Evolutionary conservation across 768 basidiomycete genomes (phyloP).

Genomic region (Suillus placidus): DNA sequence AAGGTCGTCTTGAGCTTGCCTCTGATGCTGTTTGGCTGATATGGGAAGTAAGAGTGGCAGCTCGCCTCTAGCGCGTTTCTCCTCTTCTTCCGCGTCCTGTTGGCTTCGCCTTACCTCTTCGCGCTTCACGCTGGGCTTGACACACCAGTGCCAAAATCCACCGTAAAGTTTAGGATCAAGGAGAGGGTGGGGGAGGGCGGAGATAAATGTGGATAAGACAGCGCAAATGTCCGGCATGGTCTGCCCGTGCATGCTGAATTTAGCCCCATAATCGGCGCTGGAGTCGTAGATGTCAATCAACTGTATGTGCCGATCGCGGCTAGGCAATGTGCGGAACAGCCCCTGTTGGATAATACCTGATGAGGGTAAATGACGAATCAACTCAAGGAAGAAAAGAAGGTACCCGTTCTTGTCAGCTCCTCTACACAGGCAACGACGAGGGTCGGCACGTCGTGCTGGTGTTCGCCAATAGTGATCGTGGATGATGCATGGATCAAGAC

Average conservation of each 20-base stretch:
- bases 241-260: conserved; percentile 37
- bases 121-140: conserved; percentile 43
- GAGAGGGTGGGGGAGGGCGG: conserved; percentile 48
- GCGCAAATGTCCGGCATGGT: conserved; percentile 47
- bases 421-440: conserved; percentile 47
- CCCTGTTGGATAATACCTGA: conserved; percentile 47
- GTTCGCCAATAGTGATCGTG: conserved; percentile 38
- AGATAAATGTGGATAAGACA: conserved; percentile 49
- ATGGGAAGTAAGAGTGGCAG: conserved; percentile 21
- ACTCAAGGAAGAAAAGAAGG: conserved; percentile 7
- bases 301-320: conserved; percentile 40
- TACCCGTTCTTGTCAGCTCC: conserved; percentile 49
- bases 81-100: conserved; percentile 38
- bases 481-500: conserved; percentile 36
- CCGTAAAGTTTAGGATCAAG: conserved; percentile 44
- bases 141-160: conserved; percentile 47
- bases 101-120: conserved; percentile 33
- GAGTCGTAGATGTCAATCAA: conserved; percentile 44
- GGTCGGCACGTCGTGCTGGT: conserved; percentile 40
- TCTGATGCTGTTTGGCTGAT: conserved; percentile 12
- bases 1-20: conserved; percentile 17
- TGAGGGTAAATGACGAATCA: background rate
- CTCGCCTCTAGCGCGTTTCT: conserved; percentile 30
- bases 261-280: conserved; percentile 24
- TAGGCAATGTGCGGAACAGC: conserved; percentile 46